Evolutionary conservation across 1,284 basidiomycete species (phyloP), one percentile per base, ranked within the genome.

Genomic region (Boletus semigastroideus): DNA sequence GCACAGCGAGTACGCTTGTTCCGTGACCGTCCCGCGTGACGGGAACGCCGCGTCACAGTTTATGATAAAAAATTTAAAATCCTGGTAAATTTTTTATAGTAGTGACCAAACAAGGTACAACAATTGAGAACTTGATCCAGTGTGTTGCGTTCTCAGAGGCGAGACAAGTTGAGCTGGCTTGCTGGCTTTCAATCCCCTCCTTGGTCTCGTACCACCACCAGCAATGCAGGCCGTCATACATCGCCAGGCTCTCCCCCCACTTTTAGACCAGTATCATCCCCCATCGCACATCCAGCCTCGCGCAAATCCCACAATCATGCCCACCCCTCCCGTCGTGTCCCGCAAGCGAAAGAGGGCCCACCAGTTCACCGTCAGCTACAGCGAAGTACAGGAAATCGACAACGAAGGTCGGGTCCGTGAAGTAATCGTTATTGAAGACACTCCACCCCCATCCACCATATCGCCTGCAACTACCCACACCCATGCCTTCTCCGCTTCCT

Each of bases 351-450:
- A 91, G 75, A 82, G 89, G 64, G 78, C 85, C 36, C 84, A 86
- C 61, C 85, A 88, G 62, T 87, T 80, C 69, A 86, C 83, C 30
- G 85, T 90, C 69, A 86, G 80, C 73, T 91, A 90, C 74, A 88
- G 84, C 65, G 88, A 91, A 67, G 86, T 91, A 36, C 84, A 91
- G 60, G 90, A 92, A 71, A 78, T 90, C 66, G 89, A 92, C 71
- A 78, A 76, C 62, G 74, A 84, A 46, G 89, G 90, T 59, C 76
- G 78, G 59, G 75, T 89, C 40, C 77, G 90, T 46, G 90, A 92
- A 68, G 87, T 92, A 63, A 91, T 92, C 70, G 85, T 92, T 61
- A 91, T 92, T 68, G 90, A 92, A 61, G 90, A 92, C 74, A 90
- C 90, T 44, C 90, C 80, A 10, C 88, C 89, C 46, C 84, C 86